Conservation (phyloP, 1,139 yeast species). For the Geotrichum candidum region DNA sequence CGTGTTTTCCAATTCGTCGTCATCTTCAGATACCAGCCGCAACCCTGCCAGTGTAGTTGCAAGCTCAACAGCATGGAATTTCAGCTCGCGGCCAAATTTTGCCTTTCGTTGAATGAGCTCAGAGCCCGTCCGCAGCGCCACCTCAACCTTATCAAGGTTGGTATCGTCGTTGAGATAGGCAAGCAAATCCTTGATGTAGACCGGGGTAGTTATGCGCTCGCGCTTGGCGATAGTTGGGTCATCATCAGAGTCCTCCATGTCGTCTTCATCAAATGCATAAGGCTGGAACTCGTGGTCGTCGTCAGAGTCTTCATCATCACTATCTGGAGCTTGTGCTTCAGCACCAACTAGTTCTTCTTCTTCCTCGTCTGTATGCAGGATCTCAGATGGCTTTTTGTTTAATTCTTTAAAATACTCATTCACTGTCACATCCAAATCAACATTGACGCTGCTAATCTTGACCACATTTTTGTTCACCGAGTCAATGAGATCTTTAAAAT, state of each 20-base stretch:
- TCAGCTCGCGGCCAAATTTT: conserved; percentile 49
- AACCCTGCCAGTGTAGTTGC: conserved; percentile 45
- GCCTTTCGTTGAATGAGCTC: conserved; percentile 51
- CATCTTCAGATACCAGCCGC: conserved; percentile 26
- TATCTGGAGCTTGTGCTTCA: conserved; percentile 7
- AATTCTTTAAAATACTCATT: conserved; percentile 2
- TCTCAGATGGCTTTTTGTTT: background rate
- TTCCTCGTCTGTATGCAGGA: background rate
- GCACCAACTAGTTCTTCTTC: background rate
- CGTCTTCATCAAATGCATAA: conserved; percentile 25
- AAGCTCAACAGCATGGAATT: conserved; percentile 44
- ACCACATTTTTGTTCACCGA: conserved; percentile 14
- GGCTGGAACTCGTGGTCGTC: conserved; percentile 24
- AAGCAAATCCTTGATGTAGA: conserved; percentile 59
- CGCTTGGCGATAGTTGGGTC: conserved; percentile 42
- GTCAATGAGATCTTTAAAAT: conserved; percentile 10
- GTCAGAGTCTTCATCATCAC: conserved; percentile 22
- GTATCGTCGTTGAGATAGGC: conserved; percentile 47
- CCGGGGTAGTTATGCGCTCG: conserved; percentile 44
- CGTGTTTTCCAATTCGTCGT: conserved; percentile 41
- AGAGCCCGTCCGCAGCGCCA: conserved; percentile 52
- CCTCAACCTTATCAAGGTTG: conserved; percentile 43
- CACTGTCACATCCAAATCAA: conserved; percentile 7
- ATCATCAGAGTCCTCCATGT: conserved; percentile 27
- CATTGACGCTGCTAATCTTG: conserved; percentile 3